Conservation (phyloP, 495 filamentous ascomycete genomes). For the Tetracladium marchalianum region DNA sequence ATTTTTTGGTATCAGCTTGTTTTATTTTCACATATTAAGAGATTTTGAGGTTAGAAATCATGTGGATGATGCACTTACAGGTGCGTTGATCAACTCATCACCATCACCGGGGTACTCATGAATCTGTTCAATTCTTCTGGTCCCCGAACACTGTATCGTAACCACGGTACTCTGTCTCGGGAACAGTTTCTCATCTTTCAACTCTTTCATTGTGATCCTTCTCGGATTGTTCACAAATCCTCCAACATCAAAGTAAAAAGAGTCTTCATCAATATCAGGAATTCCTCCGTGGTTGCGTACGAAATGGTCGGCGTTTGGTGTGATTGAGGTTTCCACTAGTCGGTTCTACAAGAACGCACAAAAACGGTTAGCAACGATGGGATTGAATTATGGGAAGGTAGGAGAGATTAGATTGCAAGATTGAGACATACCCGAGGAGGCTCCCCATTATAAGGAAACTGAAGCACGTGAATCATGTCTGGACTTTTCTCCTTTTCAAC, state of each 20-base stretch:
- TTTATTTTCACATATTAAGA: no score
- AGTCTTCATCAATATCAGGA: slow-evolving; percentile 35
- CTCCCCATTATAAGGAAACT: slow-evolving; percentile 49
- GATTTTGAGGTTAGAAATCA: neutral
- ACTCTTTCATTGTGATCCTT: slow-evolving; percentile 31
- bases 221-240: slow-evolving; percentile 36
- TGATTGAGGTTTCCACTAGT: slow-evolving; percentile 31
- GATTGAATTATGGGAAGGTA: neutral
- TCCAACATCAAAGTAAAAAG: slow-evolving; percentile 30
- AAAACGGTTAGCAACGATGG: no score
- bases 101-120: slow-evolving; percentile 39
- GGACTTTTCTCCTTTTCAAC: slow-evolving; percentile 39
- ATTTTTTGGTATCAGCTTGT: neutral
- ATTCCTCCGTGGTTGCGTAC: slow-evolving; percentile 47
- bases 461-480: slow-evolving; percentile 44
- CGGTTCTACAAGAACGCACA: slow-evolving; percentile 14
- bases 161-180: slow-evolving; percentile 31
- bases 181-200: slow-evolving; percentile 34
- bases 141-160: slow-evolving; percentile 45
- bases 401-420: no score
- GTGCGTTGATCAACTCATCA: slow-evolving; percentile 45
- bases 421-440: slow-evolving; percentile 26
- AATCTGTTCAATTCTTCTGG: slow-evolving; percentile 43
- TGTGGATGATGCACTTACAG: slow-evolving; percentile 8
- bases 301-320: slow-evolving; percentile 37